Base-by-base conservation (phyloP, 441 rosid genomes). In the Mallotus repandus region DNA sequence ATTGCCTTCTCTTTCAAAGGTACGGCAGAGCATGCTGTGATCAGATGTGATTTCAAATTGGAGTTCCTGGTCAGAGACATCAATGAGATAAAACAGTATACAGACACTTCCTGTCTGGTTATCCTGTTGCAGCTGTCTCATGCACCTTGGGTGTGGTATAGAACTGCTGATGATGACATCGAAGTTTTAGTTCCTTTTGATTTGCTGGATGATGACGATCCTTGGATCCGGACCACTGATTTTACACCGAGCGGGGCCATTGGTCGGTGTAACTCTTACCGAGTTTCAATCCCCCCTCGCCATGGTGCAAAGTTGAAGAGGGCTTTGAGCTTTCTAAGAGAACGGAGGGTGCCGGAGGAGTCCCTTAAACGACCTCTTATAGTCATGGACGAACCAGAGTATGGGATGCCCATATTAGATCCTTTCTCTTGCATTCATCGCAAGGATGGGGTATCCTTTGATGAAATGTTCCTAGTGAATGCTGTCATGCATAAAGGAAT, bases 191-290 rank as follows among this genome's bases (percentile, higher is more conserved):
- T 80, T 60, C 86, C 96, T 22, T 82, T 77, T 58, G 94, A 91
- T 79, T 70, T 92, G 81, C 82, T 95, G 82, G 99, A 95, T 76
- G 98, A 95, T 77, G 99, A 95, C 75, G 99, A 95, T 78, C 99
- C 97, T 76, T 92, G 99, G 98, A 92, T 95, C 74, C 86, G 97
- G 65, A 91, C 98, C 50, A 91, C 96, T 49, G 98, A 95, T 85
- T 89, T 91, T 71, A 89, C 97, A 4, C 81, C 80, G 46, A 82
- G 85, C 70, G 91, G 97, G 43, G 92, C 97, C 46, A 80, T 95
- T 60, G 93, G 97, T 73, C 93, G 97, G 8, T 88, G 96, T 67
- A 88, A 84, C 67, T 77, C 81, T 21, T 95, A 89, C 72, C 84
- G 91, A 71, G 78, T 92, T 73, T 84, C 83, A 32, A 79, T 92